Conservation (phyloP, 1,284 basidiomycete genomes). For the Exsudoporus floridanus region DNA sequence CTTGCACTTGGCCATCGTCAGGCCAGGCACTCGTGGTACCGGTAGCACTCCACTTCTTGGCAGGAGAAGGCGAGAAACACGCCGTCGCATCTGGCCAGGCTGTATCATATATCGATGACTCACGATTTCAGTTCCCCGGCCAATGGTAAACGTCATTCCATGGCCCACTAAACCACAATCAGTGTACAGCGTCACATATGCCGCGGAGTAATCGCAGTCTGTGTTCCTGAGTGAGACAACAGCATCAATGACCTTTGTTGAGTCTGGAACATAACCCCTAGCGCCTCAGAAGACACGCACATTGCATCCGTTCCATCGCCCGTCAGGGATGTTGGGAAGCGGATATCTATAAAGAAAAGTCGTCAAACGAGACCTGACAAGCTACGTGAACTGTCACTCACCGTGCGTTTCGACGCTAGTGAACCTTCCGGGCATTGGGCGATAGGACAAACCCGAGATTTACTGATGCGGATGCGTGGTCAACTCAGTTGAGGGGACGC, state of each 20-base stretch:
- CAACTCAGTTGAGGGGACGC: slow-evolving; percentile 9
- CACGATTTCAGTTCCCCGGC: slow-evolving; percentile 89
- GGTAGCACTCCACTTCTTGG: neutral
- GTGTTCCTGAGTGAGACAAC: slow-evolving; percentile 63
- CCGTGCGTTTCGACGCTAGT: slow-evolving; percentile 36
- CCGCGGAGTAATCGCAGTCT: slow-evolving; percentile 91
- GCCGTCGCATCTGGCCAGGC: neutral
- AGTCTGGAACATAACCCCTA: neutral
- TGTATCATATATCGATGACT: slow-evolving; percentile 13
- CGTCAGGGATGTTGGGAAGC: slow-evolving; percentile 52
- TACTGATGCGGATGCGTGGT: neutral
- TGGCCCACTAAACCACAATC: slow-evolving; percentile 65
- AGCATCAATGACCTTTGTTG: neutral
- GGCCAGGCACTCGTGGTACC: neutral
- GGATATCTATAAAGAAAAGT: slow-evolving; percentile 18
- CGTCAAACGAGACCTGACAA: neutral
- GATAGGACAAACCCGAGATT: neutral
- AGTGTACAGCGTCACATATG: slow-evolving; percentile 80
- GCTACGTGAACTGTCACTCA: neutral
- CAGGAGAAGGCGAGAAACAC: neutral
- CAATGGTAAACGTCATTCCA: slow-evolving; percentile 95
- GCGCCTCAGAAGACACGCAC: slow-evolving; percentile 19
- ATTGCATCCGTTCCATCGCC: slow-evolving; percentile 66
- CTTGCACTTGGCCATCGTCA: neutral
- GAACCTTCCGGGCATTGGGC: slow-evolving; percentile 23